Percentiles rank a stretch among this genome's conserved stretches.
phyloP scores from a whole-genome alignment of 371 early-diverging fungal species.

The Syncephalastrum sp. region DNA sequence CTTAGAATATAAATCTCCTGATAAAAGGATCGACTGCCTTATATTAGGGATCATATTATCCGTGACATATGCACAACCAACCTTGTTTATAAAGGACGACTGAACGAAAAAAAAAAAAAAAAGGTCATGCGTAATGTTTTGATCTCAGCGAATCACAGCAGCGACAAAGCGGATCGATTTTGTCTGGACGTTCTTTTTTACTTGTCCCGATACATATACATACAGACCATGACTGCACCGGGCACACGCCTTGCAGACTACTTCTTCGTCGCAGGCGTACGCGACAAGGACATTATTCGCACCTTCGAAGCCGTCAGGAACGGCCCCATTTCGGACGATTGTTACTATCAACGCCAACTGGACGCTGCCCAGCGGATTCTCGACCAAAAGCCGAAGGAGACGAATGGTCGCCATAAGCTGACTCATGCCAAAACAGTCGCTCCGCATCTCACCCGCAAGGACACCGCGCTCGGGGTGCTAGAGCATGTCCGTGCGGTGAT shows the following conservation, averaged over 20 bases:
- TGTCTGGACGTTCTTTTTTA: not conserved
- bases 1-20: too few species aligned
- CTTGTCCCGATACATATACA: not conserved
- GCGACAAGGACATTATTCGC: constrained; percentile 35
- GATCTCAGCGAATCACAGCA: too few species aligned
- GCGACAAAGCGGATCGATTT: too few species aligned
- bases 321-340: constrained; percentile 18
- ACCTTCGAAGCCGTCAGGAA: constrained; percentile 33
- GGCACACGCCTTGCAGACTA: constrained; percentile 37
- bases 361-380: constrained; percentile 12
- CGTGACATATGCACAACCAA: too few species aligned
- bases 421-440: constrained; percentile 1
- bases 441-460: constrained; percentile 1
- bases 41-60: too few species aligned
- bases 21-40: too few species aligned
- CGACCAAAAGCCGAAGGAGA: not conserved
- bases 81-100: too few species aligned
- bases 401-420: constrained; percentile 1
- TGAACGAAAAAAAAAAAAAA: too few species aligned
- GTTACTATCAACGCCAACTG: constrained; percentile 34
- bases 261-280: constrained; percentile 48
- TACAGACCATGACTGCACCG: constrained; percentile 1
- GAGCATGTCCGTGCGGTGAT: constrained; percentile 50
- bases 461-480: constrained; percentile 25
- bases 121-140: too few species aligned